Conservation (phyloP, 192 early-diverging fungal genomes). For the Spizellomyces sp. region DNA sequence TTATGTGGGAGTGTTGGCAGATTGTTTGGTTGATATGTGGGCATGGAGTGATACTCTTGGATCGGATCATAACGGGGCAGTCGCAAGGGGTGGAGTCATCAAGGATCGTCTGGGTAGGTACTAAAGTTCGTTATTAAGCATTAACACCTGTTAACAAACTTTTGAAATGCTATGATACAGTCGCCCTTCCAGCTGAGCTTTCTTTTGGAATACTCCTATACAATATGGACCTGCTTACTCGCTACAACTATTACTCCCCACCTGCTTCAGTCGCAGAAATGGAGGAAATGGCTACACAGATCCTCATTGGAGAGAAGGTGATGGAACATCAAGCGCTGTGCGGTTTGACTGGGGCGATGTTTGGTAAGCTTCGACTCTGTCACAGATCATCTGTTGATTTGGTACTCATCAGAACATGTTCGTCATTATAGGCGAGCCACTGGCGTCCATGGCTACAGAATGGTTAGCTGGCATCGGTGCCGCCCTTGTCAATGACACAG, state of each 20-base stretch:
- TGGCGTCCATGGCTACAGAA: slow-evolving; percentile 32
- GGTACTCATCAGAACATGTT: neutral
- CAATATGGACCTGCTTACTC: slow-evolving; percentile 39
- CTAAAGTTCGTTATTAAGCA: neutral
- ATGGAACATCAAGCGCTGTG: slow-evolving; percentile 35
- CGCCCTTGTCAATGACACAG: slow-evolving; percentile 18
- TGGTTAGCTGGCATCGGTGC: slow-evolving; percentile 30
- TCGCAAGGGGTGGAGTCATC: slow-evolving; percentile 33
- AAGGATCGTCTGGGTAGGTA: slow-evolving; percentile 37
- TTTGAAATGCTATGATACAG: slow-evolving; percentile 8
- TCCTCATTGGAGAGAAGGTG: slow-evolving; percentile 22
- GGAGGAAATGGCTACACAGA: slow-evolving; percentile 30
- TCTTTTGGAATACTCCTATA: slow-evolving; percentile 44
- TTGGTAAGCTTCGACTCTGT: slow-evolving; percentile 19
- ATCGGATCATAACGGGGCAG: slow-evolving; percentile 22
- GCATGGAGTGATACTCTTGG: slow-evolving; percentile 36
- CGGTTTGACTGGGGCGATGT: slow-evolving; percentile 34
- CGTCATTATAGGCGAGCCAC: slow-evolving; percentile 27
- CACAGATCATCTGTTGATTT: neutral
- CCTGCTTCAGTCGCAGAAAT: slow-evolving; percentile 40
- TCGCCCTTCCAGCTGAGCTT: slow-evolving; percentile 38
- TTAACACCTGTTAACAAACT: slow-evolving; percentile 7
- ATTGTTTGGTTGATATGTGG: slow-evolving; percentile 45
- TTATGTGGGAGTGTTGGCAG: slow-evolving; percentile 33
- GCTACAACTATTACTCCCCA: slow-evolving; percentile 15